phyloP scores from a whole-genome alignment of 2,329 filamentous ascomycete genomes.

The Coniochaeta pulveracea region DNA sequence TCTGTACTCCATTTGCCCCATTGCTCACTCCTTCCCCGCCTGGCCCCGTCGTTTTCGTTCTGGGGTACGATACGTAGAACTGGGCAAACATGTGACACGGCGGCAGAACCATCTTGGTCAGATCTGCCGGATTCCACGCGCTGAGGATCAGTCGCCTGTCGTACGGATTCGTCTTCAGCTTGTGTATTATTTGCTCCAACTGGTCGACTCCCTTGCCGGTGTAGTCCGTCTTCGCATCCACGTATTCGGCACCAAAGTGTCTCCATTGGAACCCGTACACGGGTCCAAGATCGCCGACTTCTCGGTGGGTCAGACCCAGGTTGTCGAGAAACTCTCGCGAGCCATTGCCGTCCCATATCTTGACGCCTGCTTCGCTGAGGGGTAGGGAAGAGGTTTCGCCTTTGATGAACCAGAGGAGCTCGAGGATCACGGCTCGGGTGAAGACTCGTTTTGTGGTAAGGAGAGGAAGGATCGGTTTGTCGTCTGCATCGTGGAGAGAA shows the following conservation, averaged over 20 bases:
- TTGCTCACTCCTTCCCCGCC: too few species aligned
- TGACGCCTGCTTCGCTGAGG: conserved; percentile 69
- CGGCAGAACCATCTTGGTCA: conserved; percentile 81
- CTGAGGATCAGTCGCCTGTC: conserved; percentile 82
- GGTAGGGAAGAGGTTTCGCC: conserved; percentile 71
- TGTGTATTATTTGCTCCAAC: conserved; percentile 78
- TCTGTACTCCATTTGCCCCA: conserved; percentile 6
- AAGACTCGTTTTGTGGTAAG: conserved; percentile 98
- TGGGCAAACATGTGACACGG: conserved; percentile 98
- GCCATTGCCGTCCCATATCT: conserved; percentile 98
- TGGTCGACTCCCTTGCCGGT: conserved; percentile 85
- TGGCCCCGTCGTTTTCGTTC: too few species aligned
- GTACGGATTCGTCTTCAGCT: conserved; percentile 73
- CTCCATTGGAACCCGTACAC: conserved; percentile 99
- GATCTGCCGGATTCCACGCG: conserved; percentile 87
- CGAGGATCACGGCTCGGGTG: conserved; percentile 75
- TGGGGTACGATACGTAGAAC: conserved; percentile 77
- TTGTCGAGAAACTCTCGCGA: conserved; percentile 82
- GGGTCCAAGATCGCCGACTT: conserved; percentile 80
- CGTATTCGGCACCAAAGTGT: conserved; percentile 89
- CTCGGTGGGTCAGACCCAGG: conserved; percentile 70
- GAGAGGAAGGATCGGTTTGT: conserved; percentile 66
- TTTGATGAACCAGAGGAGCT: conserved; percentile 91
- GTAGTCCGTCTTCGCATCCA: conserved; percentile 71
- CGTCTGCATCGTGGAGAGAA: conserved; percentile 51